Percentiles rank a stretch among this genome's conserved stretches.
These are phyloP conservation scores for Paraphoma chrysanthemicola DNA, from an alignment of 2,329 filamentous ascomycete genomes.

Conservation along the genomic window DNA sequence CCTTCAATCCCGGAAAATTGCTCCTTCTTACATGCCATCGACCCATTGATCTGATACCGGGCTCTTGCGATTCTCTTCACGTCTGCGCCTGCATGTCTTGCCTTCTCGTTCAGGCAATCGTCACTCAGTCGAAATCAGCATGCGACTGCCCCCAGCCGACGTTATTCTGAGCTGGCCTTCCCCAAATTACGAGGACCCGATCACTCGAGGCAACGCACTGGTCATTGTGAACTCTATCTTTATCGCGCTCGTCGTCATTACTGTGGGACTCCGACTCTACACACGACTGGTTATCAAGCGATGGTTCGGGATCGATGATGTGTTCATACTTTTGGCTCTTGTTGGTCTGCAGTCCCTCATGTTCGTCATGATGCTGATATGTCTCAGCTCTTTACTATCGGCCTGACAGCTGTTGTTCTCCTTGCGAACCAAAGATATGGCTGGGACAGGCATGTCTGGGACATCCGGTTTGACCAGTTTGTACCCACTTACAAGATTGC, in stretches of 20 bases:
- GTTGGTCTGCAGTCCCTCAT: constrained; percentile 26
- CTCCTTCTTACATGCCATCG: neutral
- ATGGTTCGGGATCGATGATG: constrained; percentile 53
- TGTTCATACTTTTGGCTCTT: constrained; percentile 50
- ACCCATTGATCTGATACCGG: neutral
- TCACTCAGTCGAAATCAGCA: constrained; percentile 13
- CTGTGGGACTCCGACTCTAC: constrained; percentile 49
- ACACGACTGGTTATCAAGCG: constrained; percentile 50
- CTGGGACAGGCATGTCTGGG: constrained; percentile 54
- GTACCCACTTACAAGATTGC: constrained; percentile 45
- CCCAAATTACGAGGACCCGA: constrained; percentile 51
- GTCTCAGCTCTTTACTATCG: constrained; percentile 46
- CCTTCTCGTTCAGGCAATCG: constrained; percentile 5
- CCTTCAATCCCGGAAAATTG: neutral
- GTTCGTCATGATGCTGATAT: constrained; percentile 5
- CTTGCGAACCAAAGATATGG: constrained; percentile 51
- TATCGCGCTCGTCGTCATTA: constrained; percentile 44
- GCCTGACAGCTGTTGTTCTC: constrained; percentile 48
- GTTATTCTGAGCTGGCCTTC: constrained; percentile 46
- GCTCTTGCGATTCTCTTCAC: neutral
- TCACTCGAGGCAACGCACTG: constrained; percentile 48
- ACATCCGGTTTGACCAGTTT: constrained; percentile 42
- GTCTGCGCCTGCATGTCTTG: constrained; percentile 8
- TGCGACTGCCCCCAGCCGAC: constrained; percentile 38
- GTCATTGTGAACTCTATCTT: constrained; percentile 50